These are phyloP conservation scores for Orbilia ellipsospora DNA, from an alignment of 2,329 filamentous ascomycete species.

Conservation along the genomic window DNA sequence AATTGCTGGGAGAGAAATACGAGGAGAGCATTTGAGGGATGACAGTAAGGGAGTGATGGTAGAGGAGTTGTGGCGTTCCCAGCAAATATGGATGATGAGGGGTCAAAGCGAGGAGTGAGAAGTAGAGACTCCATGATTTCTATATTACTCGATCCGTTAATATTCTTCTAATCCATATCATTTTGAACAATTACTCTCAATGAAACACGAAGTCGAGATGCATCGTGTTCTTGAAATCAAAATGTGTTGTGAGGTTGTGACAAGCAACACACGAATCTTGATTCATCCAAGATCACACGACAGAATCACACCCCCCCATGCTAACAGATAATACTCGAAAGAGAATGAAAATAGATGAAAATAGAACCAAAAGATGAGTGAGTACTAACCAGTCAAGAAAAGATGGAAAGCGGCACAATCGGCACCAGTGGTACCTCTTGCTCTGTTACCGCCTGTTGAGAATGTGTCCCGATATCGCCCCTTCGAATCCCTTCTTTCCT, in stretches of 20 bases:
- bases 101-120: constrained; percentile 31
- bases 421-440: constrained; percentile 28
- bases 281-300: constrained; percentile 20
- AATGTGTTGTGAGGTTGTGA: constrained; percentile 13
- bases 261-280: constrained; percentile 3
- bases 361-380: neutral
- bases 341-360: constrained; percentile 13
- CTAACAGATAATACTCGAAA: neutral
- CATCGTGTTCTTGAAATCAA: neutral
- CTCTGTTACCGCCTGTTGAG: constrained; percentile 28
- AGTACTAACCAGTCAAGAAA: constrained; percentile 28
- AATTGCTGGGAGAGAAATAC: constrained; percentile 70
- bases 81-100: constrained; percentile 33
- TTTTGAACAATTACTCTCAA: neutral
- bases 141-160: constrained; percentile 6
- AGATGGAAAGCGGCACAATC: neutral
- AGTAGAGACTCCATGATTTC: constrained; percentile 50
- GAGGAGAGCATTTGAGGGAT: constrained; percentile 71
- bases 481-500: neutral
- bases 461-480: neutral
- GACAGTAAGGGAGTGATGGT: constrained; percentile 68
- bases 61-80: constrained; percentile 51
- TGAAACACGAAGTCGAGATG: neutral
- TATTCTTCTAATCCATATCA: neutral
- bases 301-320: constrained; percentile 3